phyloP scores from a whole-genome alignment of 73 alveolate species.

The Effrenium voratum region DNA sequence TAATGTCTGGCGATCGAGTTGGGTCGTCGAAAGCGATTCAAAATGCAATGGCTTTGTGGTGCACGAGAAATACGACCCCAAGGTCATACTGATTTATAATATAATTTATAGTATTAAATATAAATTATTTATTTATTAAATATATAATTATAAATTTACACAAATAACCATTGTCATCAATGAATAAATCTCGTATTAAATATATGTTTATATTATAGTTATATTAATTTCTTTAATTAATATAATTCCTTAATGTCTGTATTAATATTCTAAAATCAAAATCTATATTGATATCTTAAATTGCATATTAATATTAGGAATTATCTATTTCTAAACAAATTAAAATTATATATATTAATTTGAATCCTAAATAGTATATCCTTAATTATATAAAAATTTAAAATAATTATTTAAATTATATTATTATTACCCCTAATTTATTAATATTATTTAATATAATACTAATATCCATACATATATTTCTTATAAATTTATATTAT shows the following conservation, averaged over 20 bases:
- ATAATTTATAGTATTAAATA: too few relatives aligned
- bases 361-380: neutral
- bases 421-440: neutral
- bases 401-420: too few relatives aligned
- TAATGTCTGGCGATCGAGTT: neutral
- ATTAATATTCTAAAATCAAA: too few relatives aligned
- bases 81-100: neutral
- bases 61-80: neutral
- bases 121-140: too few relatives aligned
- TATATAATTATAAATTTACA: too few relatives aligned
- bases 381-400: neutral
- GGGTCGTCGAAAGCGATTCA: neutral
- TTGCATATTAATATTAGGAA: neutral
- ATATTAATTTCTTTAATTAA: too few relatives aligned
- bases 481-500: neutral
- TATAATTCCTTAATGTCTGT: too few relatives aligned
- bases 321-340: too few relatives aligned
- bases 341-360: too few relatives aligned
- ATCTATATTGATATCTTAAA: neutral
- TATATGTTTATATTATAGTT: too few relatives aligned
- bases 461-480: neutral
- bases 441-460: too few relatives aligned
- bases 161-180: neutral
- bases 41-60: neutral
- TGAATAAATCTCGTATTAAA: too few relatives aligned